These are phyloP conservation scores for Malus hybrid DNA, from an alignment of 331 rosid genomes.

Conservation along the genomic window DNA sequence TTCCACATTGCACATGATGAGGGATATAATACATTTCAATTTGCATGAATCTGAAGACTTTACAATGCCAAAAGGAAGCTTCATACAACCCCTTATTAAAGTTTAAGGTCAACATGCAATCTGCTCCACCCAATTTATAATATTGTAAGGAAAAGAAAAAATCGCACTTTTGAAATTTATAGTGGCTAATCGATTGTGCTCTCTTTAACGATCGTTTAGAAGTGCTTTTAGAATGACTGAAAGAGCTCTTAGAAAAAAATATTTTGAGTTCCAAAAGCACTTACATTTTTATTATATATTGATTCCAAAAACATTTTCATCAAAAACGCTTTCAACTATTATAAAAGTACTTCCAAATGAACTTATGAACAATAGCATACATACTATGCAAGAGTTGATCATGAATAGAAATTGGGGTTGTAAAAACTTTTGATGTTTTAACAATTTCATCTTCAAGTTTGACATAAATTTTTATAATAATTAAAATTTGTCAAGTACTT, in stretches of 20 bases:
- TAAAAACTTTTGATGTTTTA: neutral
- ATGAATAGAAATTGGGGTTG: neutral
- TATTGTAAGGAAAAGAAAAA: too few species aligned
- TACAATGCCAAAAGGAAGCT: neutral
- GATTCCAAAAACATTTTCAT: too few species aligned
- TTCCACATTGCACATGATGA: neutral
- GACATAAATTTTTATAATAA: neutral
- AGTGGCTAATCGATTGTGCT: neutral
- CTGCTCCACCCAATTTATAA: neutral
- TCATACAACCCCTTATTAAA: neutral
- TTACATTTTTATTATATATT: too few species aligned
- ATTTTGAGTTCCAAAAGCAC: too few species aligned
- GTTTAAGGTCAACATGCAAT: neutral
- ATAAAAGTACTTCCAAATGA: too few species aligned
- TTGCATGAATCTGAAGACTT: neutral
- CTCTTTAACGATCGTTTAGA: too few species aligned
- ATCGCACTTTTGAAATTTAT: neutral
- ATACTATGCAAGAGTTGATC: neutral
- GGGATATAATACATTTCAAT: too few species aligned
- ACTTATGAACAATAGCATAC: neutral
- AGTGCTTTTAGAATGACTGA: too few species aligned
- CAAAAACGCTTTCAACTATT: too few species aligned
- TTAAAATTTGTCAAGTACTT: too few species aligned
- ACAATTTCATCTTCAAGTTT: neutral
- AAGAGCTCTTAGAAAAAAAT: accelerated